Base-by-base conservation (phyloP, 495 filamentous ascomycete genomes). In the Trichoderma erinaceum region DNA sequence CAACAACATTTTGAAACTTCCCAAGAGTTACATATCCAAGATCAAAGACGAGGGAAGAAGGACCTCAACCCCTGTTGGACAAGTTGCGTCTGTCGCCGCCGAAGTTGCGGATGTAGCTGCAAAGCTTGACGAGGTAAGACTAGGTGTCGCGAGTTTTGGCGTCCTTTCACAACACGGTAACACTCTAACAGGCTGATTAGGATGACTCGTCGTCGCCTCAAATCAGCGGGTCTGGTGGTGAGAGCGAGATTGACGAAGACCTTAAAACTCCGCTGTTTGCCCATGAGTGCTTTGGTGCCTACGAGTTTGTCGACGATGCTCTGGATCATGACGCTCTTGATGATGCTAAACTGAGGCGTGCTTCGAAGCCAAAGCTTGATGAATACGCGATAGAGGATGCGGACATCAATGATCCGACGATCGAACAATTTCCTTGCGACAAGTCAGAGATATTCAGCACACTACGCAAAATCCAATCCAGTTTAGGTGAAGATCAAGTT, bases 1-100 rank as follows among this genome's bases (percentile, higher is more conserved):
- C 66, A 89, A 89, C 76, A 88, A 88, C 71, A 69, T 86, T 27
- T 69, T 89, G 64, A 72, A 79, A 32, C 72, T 84, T 4, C 78
- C 77, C 27, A 50, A 69, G 44, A 69, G 69, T 12, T 68, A 69
- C 44, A 66, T 70, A n/a, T 64, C 66, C 8, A 72, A 77, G 69
- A 64, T 68, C 13, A 71, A 77, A 65, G 75, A 77, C 23, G 68
- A 65, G 0, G 71, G 70, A 12, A 72, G 77, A 68, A 70, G 74
- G 64, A 52, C 63, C 10, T 65, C 63, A 23, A 72, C 72, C 18
- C 71, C 72, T 1, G 71, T 71, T 38, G 64, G 32, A 46, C 46
- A 72, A 70, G 69, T 65, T 25, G 63, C 63, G 16, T 29, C 35
- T 7, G 41, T 44, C 10, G 63, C 63, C 41, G 63, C 35, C 63